Evolutionary conservation across 179 eudicot genomes (phyloP).

Genomic region (Beta lomatogona): DNA sequence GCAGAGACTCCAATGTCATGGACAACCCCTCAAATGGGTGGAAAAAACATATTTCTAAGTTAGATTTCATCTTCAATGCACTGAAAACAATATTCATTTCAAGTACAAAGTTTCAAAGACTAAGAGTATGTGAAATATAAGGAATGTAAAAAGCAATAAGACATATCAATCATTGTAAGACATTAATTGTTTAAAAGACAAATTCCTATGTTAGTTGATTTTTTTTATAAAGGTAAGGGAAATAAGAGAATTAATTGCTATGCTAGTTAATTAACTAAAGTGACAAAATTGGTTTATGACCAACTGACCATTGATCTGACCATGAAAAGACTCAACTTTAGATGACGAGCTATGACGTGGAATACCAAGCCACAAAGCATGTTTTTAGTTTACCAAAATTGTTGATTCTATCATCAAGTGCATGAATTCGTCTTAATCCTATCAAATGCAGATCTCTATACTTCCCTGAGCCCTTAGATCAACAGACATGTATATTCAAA

Average conservation of each 20-base stretch:
- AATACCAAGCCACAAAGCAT: background rate
- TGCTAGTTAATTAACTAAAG: background rate
- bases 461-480: background rate
- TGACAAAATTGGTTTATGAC: background rate
- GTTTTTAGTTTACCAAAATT: too few species aligned
- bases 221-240: too few species aligned
- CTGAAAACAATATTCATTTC: background rate
- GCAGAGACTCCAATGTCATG: background rate
- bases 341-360: background rate
- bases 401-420: background rate
- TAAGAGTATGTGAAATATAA: background rate
- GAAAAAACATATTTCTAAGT: background rate
- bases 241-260: too few species aligned
- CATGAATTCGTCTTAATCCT: background rate
- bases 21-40: background rate
- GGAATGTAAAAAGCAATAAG: background rate
- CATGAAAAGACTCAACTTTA: background rate
- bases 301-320: background rate
- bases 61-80: background rate
- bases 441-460: background rate
- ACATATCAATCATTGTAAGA: background rate
- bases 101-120: background rate
- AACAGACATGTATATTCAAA: background rate
- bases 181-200: background rate
- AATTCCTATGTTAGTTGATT: background rate